phyloP scores from a whole-genome alignment of 345 rosid genomes.

The Psidium friedrichsthalianum region DNA sequence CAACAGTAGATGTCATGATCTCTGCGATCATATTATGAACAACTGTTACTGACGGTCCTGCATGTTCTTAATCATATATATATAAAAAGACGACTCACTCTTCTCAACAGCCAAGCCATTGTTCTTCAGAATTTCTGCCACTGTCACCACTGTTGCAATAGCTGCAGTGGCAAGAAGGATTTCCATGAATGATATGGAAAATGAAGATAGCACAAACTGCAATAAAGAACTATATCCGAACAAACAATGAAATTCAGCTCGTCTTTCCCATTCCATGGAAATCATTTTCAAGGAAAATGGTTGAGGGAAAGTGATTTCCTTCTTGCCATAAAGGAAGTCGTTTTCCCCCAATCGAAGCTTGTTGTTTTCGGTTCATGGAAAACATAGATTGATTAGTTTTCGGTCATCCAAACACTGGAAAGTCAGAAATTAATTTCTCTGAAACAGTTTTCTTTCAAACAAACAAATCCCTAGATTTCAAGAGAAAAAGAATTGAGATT shows the following conservation, averaged over 20 bases:
- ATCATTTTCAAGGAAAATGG: background rate
- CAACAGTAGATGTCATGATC: constrained; percentile 35
- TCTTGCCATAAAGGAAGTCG: too few relatives aligned
- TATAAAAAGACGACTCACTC: constrained; percentile 4
- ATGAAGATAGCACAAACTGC: background rate
- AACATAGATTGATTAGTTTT: too few relatives aligned
- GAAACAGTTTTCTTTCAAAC: too few relatives aligned
- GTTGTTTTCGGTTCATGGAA: too few relatives aligned
- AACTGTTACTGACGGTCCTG: background rate
- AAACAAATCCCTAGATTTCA: background rate
- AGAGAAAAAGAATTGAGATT: background rate
- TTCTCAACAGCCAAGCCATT: constrained; percentile 70
- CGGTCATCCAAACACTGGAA: too few relatives aligned
- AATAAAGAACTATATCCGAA: background rate
- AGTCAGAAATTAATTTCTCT: too few relatives aligned
- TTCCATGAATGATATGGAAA: background rate
- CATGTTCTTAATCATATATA: background rate
- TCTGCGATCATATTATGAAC: constrained; percentile 8
- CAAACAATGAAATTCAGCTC: background rate
- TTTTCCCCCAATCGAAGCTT: too few relatives aligned
- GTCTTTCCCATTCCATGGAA: background rate
- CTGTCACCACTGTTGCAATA: constrained; percentile 65
- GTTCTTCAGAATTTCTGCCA: constrained; percentile 72
- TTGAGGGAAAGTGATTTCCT: too few relatives aligned
- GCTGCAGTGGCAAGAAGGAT: constrained; percentile 14